A percentile compares a stretch with the other conserved stretches of the same genome.
phyloP scores from a whole-genome alignment of 2,329 filamentous ascomycete genomes.

The Sphaerulina vaccinii region DNA sequence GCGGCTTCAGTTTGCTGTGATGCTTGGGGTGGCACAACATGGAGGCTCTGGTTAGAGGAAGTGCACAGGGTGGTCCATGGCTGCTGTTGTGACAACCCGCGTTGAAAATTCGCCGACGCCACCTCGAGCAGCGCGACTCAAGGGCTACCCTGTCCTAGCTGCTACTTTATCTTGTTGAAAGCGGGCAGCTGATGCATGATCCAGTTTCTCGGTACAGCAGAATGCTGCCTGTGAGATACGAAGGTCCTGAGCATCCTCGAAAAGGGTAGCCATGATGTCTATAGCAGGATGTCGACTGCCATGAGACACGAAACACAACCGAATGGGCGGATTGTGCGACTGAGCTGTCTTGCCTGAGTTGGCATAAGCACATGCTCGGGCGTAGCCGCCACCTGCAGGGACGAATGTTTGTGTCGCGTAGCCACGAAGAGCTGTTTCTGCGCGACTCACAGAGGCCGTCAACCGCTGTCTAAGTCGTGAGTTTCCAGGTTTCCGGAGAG shows the following conservation, averaged over 20 bases:
- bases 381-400: slow-evolving; percentile 3
- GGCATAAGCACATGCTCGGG: slow-evolving; percentile 5
- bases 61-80: not conserved
- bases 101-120: no score
- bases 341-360: slow-evolving; percentile 3
- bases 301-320: not conserved
- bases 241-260: not conserved
- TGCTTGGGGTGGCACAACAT: not conserved
- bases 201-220: not conserved
- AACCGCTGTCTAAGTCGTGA: not conserved
- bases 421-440: not conserved
- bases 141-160: not conserved
- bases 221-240: not conserved
- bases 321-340: not conserved
- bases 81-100: not conserved
- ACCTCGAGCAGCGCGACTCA: not conserved
- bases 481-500: slow-evolving; percentile 1
- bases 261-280: not conserved
- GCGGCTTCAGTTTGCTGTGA: not conserved
- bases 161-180: not conserved
- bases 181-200: not conserved
- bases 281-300: not conserved
- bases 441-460: slow-evolving; percentile 1
- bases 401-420: slow-evolving; percentile 6
- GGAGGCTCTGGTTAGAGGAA: not conserved